These are phyloP conservation scores for Posidonia australis DNA, from an alignment of 106 monocot genomes.

Conservation along the genomic window DNA sequence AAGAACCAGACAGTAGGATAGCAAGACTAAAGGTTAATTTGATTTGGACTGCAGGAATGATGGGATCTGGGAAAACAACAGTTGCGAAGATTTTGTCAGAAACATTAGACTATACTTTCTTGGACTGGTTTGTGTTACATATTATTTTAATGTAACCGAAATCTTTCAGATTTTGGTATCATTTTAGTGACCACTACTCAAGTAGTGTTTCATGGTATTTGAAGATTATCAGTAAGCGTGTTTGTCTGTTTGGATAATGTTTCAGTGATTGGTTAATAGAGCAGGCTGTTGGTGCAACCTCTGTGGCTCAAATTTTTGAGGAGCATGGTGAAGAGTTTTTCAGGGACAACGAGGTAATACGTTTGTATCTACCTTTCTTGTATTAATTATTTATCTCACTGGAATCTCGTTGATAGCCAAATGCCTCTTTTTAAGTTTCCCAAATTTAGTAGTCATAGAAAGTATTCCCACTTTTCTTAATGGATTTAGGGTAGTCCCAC, in stretches of 20 bases:
- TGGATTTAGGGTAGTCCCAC: too few relatives aligned
- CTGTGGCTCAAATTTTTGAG: slow-evolving; percentile 85
- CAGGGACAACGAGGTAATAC: slow-evolving; percentile 76
- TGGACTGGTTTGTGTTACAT: slow-evolving; percentile 54
- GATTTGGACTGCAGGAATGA: slow-evolving; percentile 55
- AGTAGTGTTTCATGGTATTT: background rate
- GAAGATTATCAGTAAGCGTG: background rate
- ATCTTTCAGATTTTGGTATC: background rate
- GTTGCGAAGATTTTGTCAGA: slow-evolving; percentile 80
- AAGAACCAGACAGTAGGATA: background rate
- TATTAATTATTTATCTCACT: background rate
- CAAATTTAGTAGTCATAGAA: too few relatives aligned
- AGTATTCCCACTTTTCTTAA: too few relatives aligned
- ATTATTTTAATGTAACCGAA: background rate
- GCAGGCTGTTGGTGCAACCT: slow-evolving; percentile 67
- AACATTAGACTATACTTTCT: slow-evolving; percentile 87
- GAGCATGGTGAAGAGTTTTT: slow-evolving; percentile 76
- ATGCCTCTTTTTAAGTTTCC: too few relatives aligned
- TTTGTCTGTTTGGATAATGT: background rate
- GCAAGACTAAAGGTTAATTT: background rate
- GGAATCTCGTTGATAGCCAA: too few relatives aligned
- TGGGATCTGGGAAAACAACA: slow-evolving; percentile 95
- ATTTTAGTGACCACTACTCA: background rate
- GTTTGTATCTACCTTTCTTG: background rate
- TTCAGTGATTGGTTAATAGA: slow-evolving; percentile 84